phyloP scores from a whole-genome alignment of 805 yeast species.

The Dipodascus albidus region DNA sequence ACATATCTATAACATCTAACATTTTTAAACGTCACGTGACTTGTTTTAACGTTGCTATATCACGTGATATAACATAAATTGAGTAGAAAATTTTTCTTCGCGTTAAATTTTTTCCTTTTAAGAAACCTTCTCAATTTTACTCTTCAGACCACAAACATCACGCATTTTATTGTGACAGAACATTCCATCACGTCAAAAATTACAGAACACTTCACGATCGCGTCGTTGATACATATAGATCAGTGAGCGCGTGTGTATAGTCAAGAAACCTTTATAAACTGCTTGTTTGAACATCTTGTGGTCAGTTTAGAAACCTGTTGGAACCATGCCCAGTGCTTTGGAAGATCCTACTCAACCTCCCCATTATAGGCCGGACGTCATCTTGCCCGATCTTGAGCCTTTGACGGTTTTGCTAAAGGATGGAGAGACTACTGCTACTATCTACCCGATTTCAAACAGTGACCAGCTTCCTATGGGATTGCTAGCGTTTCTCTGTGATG shows the following conservation, averaged over 20 bases:
- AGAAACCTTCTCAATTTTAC: not conserved
- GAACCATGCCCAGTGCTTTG: conserved; percentile 34
- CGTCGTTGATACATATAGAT: not conserved
- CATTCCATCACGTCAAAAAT: not conserved
- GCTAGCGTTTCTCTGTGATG: conserved; percentile 74
- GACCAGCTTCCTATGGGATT: conserved; percentile 67
- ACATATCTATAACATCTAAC: too few relatives aligned
- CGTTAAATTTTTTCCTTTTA: not conserved
- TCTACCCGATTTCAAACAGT: conserved; percentile 67
- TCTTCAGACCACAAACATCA: not conserved
- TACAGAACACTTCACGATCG: not conserved
- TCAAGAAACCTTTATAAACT: not conserved
- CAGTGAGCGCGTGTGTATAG: not conserved
- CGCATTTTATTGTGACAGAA: not conserved
- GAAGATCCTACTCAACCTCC: conserved; percentile 40
- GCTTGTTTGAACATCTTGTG: not conserved
- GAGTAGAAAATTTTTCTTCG: too few relatives aligned
- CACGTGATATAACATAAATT: not conserved
- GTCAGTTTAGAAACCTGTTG: not conserved
- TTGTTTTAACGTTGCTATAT: too few relatives aligned
- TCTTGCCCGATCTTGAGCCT: conserved; percentile 37
- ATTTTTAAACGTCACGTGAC: too few relatives aligned
- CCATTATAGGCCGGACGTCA: conserved; percentile 34
- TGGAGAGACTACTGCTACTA: conserved; percentile 86
- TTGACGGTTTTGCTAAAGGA: conserved; percentile 74